Percentiles rank a stretch among this genome's conserved stretches.
Conservation (phyloP, 805 yeast species). For the Brettanomyces naardenensis region DNA sequence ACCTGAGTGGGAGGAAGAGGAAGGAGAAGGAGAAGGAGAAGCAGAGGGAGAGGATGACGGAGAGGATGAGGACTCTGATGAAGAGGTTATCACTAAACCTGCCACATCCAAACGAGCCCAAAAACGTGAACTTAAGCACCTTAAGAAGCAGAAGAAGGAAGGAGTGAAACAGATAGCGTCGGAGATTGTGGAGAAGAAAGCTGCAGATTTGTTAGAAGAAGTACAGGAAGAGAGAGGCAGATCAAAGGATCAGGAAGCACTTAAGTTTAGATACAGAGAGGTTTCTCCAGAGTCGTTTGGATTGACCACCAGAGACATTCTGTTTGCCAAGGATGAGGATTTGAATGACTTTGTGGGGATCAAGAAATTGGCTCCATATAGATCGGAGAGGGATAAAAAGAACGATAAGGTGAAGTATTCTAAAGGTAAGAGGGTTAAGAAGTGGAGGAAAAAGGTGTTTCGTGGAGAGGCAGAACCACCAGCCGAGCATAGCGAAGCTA, state of each 20-base stretch:
- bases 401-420: slow-evolving; percentile 81
- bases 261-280: slow-evolving; percentile 78
- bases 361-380: slow-evolving; percentile 89
- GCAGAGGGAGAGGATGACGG: slow-evolving; percentile 25
- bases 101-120: slow-evolving; percentile 12
- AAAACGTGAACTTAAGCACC: slow-evolving; percentile 42
- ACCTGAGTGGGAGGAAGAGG: slow-evolving; percentile 52
- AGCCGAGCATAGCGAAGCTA: too few species aligned
- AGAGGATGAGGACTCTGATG: slow-evolving; percentile 16
- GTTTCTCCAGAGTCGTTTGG: slow-evolving; percentile 95
- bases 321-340: slow-evolving; percentile 81
- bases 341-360: slow-evolving; percentile 80
- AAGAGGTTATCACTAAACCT: slow-evolving; percentile 7
- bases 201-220: slow-evolving; percentile 57
- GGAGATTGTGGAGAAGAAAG: slow-evolving; percentile 68
- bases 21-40: slow-evolving; percentile 24
- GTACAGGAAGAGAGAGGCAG: slow-evolving; percentile 62
- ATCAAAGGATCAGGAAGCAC: slow-evolving; percentile 36
- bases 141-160: slow-evolving; percentile 52
- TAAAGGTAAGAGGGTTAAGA: slow-evolving; percentile 73
- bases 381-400: slow-evolving; percentile 60
- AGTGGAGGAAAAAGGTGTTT: slow-evolving; percentile 86
- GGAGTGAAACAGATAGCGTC: slow-evolving; percentile 62
- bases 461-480: slow-evolving; percentile 49
- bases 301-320: slow-evolving; percentile 73